These are phyloP conservation scores for Cucumis hystrix DNA, from an alignment of 306 rosid genomes.

Conservation along the genomic window DNA sequence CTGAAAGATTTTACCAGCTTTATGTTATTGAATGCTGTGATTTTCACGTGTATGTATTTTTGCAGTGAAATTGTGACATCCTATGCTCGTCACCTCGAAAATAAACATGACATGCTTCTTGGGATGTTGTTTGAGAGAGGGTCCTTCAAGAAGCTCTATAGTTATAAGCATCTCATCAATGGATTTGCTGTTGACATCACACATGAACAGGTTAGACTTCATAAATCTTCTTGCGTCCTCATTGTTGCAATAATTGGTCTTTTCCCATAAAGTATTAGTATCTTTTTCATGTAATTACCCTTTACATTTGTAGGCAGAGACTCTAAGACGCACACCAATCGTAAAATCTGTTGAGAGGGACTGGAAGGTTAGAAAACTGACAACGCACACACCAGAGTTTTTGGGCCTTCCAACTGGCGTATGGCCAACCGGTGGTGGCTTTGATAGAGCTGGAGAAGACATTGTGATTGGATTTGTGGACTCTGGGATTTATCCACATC, in stretches of 20 bases:
- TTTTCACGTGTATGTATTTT: slow-evolving; percentile 15
- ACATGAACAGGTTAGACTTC: slow-evolving; percentile 77
- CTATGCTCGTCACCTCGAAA: slow-evolving; percentile 83
- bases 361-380: slow-evolving; percentile 87
- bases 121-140: slow-evolving; percentile 76
- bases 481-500: slow-evolving; percentile 87
- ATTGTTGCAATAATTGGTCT: neutral
- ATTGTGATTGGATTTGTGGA: slow-evolving; percentile 95
- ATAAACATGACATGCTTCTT: slow-evolving; percentile 83
- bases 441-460: slow-evolving; percentile 93
- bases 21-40: neutral
- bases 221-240: slow-evolving; percentile 13
- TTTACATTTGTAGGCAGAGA: slow-evolving; percentile 91
- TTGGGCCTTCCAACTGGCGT: slow-evolving; percentile 99
- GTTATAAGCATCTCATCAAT: slow-evolving; percentile 90
- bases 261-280: slow-evolving; percentile 14
- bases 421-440: slow-evolving; percentile 99
- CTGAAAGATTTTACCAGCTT: slow-evolving; percentile 1
- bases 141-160: slow-evolving; percentile 71
- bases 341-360: slow-evolving; percentile 88
- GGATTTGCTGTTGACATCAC: slow-evolving; percentile 93
- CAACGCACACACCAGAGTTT: slow-evolving; percentile 96
- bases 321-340: slow-evolving; percentile 65
- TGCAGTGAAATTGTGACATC: slow-evolving; percentile 69
- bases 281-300: slow-evolving; percentile 25